Base-by-base conservation (phyloP, 345 rosid genomes). In the Rhizophora apiculata region DNA sequence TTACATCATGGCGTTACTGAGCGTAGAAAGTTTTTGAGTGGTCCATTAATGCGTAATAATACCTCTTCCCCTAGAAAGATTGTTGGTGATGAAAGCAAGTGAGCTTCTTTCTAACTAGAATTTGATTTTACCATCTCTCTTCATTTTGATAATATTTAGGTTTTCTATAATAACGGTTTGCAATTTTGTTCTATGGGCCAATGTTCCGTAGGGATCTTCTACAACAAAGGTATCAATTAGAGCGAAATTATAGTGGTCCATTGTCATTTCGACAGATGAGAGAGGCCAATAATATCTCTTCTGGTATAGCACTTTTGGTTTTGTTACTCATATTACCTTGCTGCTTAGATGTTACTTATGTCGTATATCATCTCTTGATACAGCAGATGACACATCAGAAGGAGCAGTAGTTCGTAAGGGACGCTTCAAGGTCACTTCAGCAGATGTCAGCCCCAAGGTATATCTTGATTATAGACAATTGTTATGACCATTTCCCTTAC, bases 391-490 rank as follows among this genome's bases (percentile, higher is more conserved):
- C 78, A 30, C 83, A 22, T 77, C 96, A 63, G 93, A 95, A 72
- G 96, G 90, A 64, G 88, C 91, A 29, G 78, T 92, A 64, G 87
- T 90, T 78, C 82, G 85, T 66, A 92, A 81, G 82, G 97, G 97
- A 71, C 93, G 96, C 37, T 95, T 95, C 83, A 85, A 95, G 83
- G 88, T 90, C 68, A 95, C 94, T 58, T 87, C 89, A 27, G 89
- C 85, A 64, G 96, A 92, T 63, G 83, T 82, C 63, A 87, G 89
- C 74, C 96, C 96, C 59, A 95, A 95, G 99, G 97, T 95, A 86
- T 55, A 54, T 60, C 29, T 70, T 48, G 36, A 57, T 66, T 21
- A 21, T 30, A 21, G 29, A 55, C 16, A 21, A 22, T 24, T 6
- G 29, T 24, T 55, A 55, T 10, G 24, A 8, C 18, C 2, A 39